phyloP scores from a whole-genome alignment of 2,329 filamentous ascomycete species.

The Fusarium sp. region DNA sequence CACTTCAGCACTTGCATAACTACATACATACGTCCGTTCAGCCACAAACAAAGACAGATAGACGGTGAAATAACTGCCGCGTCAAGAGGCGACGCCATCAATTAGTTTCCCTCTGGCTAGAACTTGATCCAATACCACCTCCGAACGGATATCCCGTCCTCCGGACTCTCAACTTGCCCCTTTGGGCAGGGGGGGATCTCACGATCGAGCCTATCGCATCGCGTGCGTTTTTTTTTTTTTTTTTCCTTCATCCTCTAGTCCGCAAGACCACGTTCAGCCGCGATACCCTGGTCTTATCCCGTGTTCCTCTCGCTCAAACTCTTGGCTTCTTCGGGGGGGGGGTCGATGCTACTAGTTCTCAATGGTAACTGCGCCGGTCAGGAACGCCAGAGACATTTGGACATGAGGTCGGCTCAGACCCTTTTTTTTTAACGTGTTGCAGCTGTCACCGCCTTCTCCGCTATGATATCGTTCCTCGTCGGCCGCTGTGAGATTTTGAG shows the following conservation, averaged over 20 bases:
- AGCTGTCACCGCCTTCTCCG: slow-evolving; percentile 22
- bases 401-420: slow-evolving; percentile 13
- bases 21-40: neutral
- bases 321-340: neutral
- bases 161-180: slow-evolving; percentile 15
- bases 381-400: slow-evolving; percentile 1
- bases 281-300: neutral
- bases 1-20: neutral
- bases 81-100: slow-evolving; percentile 1
- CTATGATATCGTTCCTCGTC: neutral
- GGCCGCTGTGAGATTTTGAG: slow-evolving; percentile 8
- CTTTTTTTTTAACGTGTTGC: neutral
- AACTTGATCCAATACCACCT: slow-evolving; percentile 10
- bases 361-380: slow-evolving; percentile 10
- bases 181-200: slow-evolving; percentile 8
- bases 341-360: neutral
- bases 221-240: neutral
- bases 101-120: slow-evolving; percentile 1
- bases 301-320: neutral
- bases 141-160: slow-evolving; percentile 7
- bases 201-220: slow-evolving; percentile 14
- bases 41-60: neutral
- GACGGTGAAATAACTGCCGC: neutral
- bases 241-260: neutral
- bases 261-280: neutral